Evolutionary conservation across 345 rosid species (phyloP).

Genomic region (Gossypium australe): DNA sequence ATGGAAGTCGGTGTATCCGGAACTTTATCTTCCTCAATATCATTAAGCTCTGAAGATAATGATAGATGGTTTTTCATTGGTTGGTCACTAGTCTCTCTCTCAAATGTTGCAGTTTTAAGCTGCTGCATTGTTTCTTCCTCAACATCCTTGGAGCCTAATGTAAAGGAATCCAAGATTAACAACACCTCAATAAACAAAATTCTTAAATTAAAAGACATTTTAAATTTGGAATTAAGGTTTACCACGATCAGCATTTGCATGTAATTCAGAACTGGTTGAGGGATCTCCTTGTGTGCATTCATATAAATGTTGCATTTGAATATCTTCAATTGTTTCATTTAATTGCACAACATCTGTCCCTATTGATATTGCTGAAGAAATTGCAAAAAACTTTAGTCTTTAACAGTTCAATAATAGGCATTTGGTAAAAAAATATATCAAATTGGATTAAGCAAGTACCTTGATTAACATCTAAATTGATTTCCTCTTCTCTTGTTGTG

Average conservation of each 20-base stretch:
- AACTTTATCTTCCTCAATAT: conserved; percentile 53
- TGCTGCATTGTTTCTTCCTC: conserved; percentile 44
- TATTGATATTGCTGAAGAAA: conserved; percentile 53
- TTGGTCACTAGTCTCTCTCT: conserved; percentile 32
- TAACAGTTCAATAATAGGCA: background rate
- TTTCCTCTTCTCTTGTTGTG: conserved; percentile 11
- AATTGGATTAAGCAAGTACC: conserved; percentile 33
- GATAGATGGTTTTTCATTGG: conserved; percentile 21
- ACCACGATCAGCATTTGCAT: conserved; percentile 30
- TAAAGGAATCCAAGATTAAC: background rate
- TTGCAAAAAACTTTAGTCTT: conserved; percentile 17
- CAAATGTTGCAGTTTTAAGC: conserved; percentile 30
- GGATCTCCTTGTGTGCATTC: conserved; percentile 16
- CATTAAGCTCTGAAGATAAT: conserved; percentile 34
- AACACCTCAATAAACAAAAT: background rate
- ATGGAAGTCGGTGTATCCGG: conserved; percentile 56
- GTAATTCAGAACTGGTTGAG: conserved; percentile 23
- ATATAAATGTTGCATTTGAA: conserved; percentile 30
- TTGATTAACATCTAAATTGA: conserved; percentile 27
- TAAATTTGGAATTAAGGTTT: conserved; percentile 15
- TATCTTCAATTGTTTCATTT: conserved; percentile 51
- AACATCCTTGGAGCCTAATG: conserved; percentile 27
- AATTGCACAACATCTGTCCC: conserved; percentile 80
- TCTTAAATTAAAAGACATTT: background rate
- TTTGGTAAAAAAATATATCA: background rate